phyloP scores from a whole-genome alignment of 192 early-diverging fungal species.

The Phlyctochytrium planicorne region DNA sequence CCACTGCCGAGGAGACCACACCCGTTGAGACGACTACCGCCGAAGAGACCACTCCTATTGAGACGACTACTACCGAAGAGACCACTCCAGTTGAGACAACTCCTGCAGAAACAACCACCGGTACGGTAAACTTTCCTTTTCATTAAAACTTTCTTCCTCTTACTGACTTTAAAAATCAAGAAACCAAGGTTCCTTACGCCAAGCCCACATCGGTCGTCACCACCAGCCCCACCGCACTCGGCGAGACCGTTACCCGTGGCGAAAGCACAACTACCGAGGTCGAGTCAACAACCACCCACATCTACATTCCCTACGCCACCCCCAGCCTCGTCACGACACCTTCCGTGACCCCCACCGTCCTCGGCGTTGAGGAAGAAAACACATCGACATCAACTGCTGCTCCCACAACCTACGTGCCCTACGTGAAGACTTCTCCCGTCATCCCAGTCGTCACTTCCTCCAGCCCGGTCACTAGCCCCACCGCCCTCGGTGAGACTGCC shows the following conservation, averaged over 20 bases:
- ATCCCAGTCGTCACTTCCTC: not conserved
- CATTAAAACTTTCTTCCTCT: too few relatives aligned
- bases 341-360: not conserved
- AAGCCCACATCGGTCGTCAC: not conserved
- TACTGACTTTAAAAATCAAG: too few relatives aligned
- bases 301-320: not conserved
- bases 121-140: too few relatives aligned
- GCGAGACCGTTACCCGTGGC: not conserved
- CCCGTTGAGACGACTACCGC: not conserved
- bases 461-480: not conserved
- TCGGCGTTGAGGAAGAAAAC: not conserved
- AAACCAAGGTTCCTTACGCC: not conserved
- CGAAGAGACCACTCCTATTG: not conserved
- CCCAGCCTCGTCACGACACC: too few relatives aligned
- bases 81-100: not conserved
- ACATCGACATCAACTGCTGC: not conserved
- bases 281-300: not conserved
- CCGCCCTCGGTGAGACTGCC: not conserved
- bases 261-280: not conserved
- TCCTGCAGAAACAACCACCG: not conserved
- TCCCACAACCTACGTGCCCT: not conserved
- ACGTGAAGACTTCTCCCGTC: not conserved
- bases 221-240: constrained; percentile 1
- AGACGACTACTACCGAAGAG: not conserved
- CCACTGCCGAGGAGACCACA: not conserved